Base-by-base conservation (phyloP, 2,329 filamentous ascomycete species). In the Colletotrichum spinosum region DNA sequence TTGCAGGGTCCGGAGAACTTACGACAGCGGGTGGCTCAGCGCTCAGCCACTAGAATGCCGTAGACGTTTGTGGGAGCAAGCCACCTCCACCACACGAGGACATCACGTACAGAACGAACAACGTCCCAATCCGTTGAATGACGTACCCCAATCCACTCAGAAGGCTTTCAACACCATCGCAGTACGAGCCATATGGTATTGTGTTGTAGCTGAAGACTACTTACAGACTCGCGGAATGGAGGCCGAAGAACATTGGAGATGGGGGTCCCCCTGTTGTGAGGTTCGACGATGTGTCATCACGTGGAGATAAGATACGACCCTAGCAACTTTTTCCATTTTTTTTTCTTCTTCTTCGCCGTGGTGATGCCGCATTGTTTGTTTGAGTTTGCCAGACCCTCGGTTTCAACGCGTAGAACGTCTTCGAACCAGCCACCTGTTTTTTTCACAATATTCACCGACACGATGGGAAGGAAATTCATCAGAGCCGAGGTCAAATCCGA, bases 21-120 rank as follows among this genome's bases (percentile, higher is more conserved):
- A 62, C 62, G 62, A 62, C 58, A 56, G n/a, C 48, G 38, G 52
- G 62, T 65, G 62, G 62, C 62, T 65, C 62, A 54, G 62, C 62
- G 8, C 52, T 52, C 62, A 62, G 51, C 62, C 57, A 56, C 62
- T 53, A 10, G 62, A 25, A 45, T 52, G 25, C 33, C 12, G 41
- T 34, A 13, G 33, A n/a, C 37, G n/a, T 10, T 62, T 42, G 39
- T 34, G 62, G 41, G 44, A 33, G 58, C 48, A 53, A 44, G 42
- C 41, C 48, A 49, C 58, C 53, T 54, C 41, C 63, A 65, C 52
- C 13, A 50, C 41, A 56, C 15, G 56, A 60, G 38, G 25, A 42
- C 56, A 51, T 62, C 62, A 53, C 62, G 38, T 45, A 49, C 56
- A 52, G 50, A 57, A 42, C 25, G 25, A 25, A 25, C 25, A 25